These are phyloP conservation scores for Suhomyces coccinellae DNA, from an alignment of 1,139 yeast genomes.

Conservation along the genomic window DNA sequence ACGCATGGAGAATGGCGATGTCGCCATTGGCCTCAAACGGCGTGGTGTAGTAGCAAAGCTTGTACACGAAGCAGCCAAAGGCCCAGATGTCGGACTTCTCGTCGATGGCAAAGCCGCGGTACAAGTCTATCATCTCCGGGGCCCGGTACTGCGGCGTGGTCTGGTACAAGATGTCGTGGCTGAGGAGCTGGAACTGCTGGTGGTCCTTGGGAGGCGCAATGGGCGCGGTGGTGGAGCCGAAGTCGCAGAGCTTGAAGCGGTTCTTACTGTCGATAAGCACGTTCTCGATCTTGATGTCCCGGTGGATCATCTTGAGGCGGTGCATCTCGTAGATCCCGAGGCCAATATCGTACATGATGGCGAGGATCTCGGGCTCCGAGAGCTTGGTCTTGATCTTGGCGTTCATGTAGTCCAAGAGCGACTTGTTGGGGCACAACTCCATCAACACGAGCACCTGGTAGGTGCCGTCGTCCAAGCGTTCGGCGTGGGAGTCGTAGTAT, in stretches of 20 bases:
- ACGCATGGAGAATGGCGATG: constrained; percentile 67
- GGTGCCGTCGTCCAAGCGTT: constrained; percentile 52
- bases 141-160: constrained; percentile 83
- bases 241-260: constrained; percentile 70
- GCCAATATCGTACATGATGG: constrained; percentile 65
- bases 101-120: constrained; percentile 65
- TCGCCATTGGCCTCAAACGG: constrained; percentile 80
- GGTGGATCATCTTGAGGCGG: constrained; percentile 57
- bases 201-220: constrained; percentile 65
- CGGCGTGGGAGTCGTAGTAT: constrained; percentile 78
- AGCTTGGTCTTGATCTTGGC: constrained; percentile 63
- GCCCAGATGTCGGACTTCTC: constrained; percentile 87
- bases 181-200: constrained; percentile 58
- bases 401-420: constrained; percentile 75
- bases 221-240: constrained; percentile 68
- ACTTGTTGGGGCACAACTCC: constrained; percentile 76
- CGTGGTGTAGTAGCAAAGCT: constrained; percentile 75
- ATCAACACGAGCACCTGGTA: constrained; percentile 75
- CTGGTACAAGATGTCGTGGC: constrained; percentile 68
- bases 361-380: constrained; percentile 59
- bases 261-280: constrained; percentile 60
- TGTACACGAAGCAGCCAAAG: constrained; percentile 72
- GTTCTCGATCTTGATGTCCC: constrained; percentile 80
- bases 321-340: constrained; percentile 77
- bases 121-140: constrained; percentile 80